Evolutionary conservation across 331 rosid genomes (phyloP), one percentile per base, ranked within the genome.

Genomic region (Malus hybrid): DNA sequence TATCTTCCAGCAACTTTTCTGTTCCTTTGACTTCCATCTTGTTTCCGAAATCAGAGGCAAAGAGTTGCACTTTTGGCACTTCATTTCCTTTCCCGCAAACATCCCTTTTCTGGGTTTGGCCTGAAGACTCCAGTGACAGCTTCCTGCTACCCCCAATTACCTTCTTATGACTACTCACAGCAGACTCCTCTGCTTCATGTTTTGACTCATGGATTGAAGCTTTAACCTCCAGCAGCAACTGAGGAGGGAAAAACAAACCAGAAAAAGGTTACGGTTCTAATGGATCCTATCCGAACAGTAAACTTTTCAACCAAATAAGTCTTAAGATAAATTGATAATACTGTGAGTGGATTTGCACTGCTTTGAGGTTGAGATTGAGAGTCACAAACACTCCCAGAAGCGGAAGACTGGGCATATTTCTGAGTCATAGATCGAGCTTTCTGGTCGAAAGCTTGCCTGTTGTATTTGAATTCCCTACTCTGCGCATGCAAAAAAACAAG

Each of bases 401-500:
- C 80, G 9, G 78, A 77, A 33, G 57, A 72, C 65, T 18, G 69
- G 42, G 84, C 85, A 77, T 77, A 77, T 78, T 77, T 84, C 78
- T 77, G 69, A 20, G 83, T 77, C 85, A 84, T 74, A 20, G 76
- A 63, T 67, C 75, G 80, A 73, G 87, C 87, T 66, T 80, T 84
- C 75, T 77, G 85, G 63, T 84, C 79, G 32, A 80, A 84, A 28
- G 83, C 82, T 65, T 80, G 80, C 42, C 80, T 80, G 71, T 84
- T 80, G 77, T 84, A 84, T 36, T 84, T 84, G 77, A 62, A 84
- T 42, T 80, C 87, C 48, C 72, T 69, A 70, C 87, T 80, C 87
- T 80, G 80, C 71, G 36, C 22, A 69, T 42, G 32, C 56, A 46
- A 54, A 63, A 46, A 52, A 39, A 15, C 24, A 27, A 12, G 22